These are phyloP conservation scores for Toxicodendron radicans DNA, from an alignment of 345 rosid genomes.

Conservation along the genomic window DNA sequence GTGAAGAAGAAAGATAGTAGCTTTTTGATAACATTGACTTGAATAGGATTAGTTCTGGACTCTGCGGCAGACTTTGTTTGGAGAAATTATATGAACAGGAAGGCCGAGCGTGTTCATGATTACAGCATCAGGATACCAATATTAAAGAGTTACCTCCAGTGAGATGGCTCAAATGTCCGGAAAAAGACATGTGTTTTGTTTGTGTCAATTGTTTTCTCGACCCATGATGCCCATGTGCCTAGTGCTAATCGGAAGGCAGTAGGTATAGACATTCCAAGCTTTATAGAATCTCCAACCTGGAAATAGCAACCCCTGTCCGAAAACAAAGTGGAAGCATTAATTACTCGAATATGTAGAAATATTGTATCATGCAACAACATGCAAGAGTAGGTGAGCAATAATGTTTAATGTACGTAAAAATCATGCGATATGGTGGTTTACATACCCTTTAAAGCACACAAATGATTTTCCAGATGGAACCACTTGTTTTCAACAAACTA, in stretches of 20 bases:
- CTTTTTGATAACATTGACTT: neutral
- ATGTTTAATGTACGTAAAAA: neutral
- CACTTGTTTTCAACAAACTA: neutral
- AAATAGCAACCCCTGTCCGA: constrained; percentile 84
- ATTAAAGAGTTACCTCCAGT: constrained; percentile 65
- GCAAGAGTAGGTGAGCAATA: neutral
- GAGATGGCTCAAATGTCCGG: constrained; percentile 87
- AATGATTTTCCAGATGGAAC: neutral
- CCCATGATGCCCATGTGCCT: constrained; percentile 90
- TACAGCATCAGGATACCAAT: neutral
- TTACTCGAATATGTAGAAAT: neutral
- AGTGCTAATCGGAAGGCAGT: constrained; percentile 70
- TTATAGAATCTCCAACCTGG: constrained; percentile 70
- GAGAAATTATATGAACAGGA: neutral
- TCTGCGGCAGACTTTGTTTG: neutral
- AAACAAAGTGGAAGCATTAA: too few species aligned
- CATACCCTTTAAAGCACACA: neutral
- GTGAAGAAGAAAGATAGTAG: neutral
- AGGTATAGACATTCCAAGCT: constrained; percentile 86
- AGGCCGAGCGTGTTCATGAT: neutral
- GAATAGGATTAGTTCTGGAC: neutral
- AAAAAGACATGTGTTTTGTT: constrained; percentile 68
- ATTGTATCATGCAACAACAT: constrained; percentile 1
- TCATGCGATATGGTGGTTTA: neutral
- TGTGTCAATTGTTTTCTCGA: constrained; percentile 46